Base-by-base conservation (phyloP, 169 alveolate species). In the Plasmodium adleri region DNA sequence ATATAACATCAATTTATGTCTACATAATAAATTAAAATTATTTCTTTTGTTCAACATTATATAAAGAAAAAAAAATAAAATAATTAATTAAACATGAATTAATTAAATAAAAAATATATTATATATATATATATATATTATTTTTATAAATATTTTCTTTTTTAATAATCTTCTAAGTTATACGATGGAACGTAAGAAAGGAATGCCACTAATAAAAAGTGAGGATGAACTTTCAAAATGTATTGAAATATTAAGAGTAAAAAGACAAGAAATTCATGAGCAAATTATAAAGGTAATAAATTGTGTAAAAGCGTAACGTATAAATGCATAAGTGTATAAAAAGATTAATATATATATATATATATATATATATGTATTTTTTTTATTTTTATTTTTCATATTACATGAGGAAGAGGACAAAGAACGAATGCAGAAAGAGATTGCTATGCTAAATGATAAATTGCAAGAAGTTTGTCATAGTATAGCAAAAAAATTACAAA, bases 171-270 rank as follows among this genome's bases (percentile, higher is more conserved):
- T 32, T 32, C 8, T 4, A 32, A 32, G 9, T 32, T 32, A 0
- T 32, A 32, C 7, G 45, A 85, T 85, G 92, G 87, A 71, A 28
- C 74, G 58, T 60, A 47, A 85, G 50, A 85, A 85, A 52, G 60
- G 63, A n/a, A 71, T 54, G 63, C 92, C 92, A 15, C 59, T 85
- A 39, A 68, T 85, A 45, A 85, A 85, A 71, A 85, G 60, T 63
- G 92, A 96, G 71, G 95, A 95, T 74, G 97, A 96, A 87, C 95
- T 96, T 52, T 95, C 96, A 22, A 93, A 94, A 66, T 92, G 95
- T 72, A 92, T 96, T 60, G 98, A 96, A 91, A 94, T 96, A 1
- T 80, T 96, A 28, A 95, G 93, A 91, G 96, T 95, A 74, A 92
- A 95, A 68, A 92, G 98, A 70, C 97, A 95, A 24, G 96, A 94